phyloP scores from a whole-genome alignment of 202 grass and related monocot species.

The Thinopyrum obtusiflorum region DNA sequence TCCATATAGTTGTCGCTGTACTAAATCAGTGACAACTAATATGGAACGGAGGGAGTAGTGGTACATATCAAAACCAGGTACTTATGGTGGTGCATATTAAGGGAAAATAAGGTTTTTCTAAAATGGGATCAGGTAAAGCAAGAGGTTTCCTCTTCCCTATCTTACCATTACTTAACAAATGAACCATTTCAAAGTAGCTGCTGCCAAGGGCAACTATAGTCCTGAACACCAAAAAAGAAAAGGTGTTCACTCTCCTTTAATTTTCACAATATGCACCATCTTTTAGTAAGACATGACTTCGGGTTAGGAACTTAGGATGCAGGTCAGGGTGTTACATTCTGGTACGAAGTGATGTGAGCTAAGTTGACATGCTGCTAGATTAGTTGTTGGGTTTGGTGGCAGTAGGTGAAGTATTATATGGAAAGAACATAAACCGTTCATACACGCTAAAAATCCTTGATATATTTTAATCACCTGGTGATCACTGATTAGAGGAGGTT shows the following conservation, averaged over 20 bases:
- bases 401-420: background rate
- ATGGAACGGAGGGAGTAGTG: no score
- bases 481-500: background rate
- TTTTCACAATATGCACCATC: background rate
- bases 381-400: no score
- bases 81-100: background rate
- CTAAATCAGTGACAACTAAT: no score
- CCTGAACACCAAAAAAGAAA: background rate
- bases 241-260: background rate
- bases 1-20: no score
- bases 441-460: background rate
- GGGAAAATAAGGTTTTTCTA: background rate
- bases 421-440: background rate
- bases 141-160: background rate
- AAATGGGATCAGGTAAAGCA: background rate
- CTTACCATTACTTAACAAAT: background rate
- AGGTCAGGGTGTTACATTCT: background rate
- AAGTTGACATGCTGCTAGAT: background rate
- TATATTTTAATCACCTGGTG: background rate
- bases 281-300: background rate
- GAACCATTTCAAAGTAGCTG: background rate
- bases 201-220: background rate
- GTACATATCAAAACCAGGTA: background rate
- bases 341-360: background rate
- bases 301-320: background rate